Evolutionary conservation across 169 alveolate species (phyloP).

Genomic region (Eimeria mitis): DNA sequence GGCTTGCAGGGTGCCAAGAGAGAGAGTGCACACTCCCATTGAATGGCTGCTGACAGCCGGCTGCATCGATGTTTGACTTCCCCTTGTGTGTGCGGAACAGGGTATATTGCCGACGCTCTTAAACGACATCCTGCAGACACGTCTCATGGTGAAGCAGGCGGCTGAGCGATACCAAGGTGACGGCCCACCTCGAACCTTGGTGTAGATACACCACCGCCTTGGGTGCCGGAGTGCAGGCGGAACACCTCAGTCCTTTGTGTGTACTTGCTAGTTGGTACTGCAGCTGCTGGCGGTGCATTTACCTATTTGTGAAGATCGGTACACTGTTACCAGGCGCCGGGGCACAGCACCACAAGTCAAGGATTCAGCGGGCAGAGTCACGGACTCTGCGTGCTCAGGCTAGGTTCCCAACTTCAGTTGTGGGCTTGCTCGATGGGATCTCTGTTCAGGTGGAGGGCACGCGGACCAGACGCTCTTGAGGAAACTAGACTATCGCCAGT

Average conservation of each 20-base stretch:
- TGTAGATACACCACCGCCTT: background rate
- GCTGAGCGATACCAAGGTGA: slow-evolving; percentile 66
- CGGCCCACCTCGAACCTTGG: background rate
- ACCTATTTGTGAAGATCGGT: background rate
- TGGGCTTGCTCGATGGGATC: background rate
- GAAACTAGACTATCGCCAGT: slow-evolving; percentile 96
- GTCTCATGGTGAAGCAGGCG: slow-evolving; percentile 86
- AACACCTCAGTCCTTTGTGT: background rate
- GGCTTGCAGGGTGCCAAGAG: background rate
- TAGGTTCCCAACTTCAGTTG: background rate
- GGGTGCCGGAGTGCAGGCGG: background rate
- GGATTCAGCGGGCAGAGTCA: background rate
- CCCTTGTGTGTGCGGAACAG: slow-evolving; percentile 17
- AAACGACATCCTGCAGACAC: slow-evolving; percentile 90
- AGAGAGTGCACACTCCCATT: background rate
- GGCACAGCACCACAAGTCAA: background rate
- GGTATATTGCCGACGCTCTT: slow-evolving; percentile 95
- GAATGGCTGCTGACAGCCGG: background rate
- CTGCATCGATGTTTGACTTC: background rate
- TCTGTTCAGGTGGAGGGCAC: background rate
- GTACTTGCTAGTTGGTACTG: background rate
- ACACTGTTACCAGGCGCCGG: background rate
- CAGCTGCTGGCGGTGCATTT: background rate
- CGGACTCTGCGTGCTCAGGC: background rate
- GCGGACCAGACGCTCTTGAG: slow-evolving; percentile 86